phyloP scores from a whole-genome alignment of 2,329 filamentous ascomycete species.

The Cercospora zeina region DNA sequence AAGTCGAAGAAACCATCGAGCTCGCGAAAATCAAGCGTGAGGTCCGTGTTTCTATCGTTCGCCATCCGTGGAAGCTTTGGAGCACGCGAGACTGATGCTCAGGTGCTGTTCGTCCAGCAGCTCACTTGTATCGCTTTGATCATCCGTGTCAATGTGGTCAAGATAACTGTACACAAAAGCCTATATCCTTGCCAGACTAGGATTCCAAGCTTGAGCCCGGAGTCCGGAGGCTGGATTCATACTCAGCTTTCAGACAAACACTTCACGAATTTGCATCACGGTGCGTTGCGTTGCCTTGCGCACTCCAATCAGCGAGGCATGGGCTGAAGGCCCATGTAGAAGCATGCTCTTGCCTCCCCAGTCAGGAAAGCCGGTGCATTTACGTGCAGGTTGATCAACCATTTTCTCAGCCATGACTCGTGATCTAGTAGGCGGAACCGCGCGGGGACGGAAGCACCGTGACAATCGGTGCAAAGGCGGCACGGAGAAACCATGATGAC shows the following conservation, averaged over 20 bases:
- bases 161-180: not conserved
- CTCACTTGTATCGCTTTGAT: not conserved
- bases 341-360: not conserved
- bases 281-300: not conserved
- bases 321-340: not conserved
- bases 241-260: not conserved
- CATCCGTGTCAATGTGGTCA: not conserved
- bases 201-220: not conserved
- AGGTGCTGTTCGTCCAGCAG: not conserved
- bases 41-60: not conserved
- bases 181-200: not conserved
- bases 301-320: not conserved
- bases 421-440: not conserved
- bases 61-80: not conserved
- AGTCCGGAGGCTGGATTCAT: slow-evolving; percentile 4
- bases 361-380: not conserved
- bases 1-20: slow-evolving; percentile 34
- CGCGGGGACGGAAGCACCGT: not conserved
- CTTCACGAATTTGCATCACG: not conserved
- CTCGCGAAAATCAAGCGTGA: slow-evolving; percentile 2
- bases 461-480: not conserved
- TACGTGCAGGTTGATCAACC: not conserved
- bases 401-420: not conserved
- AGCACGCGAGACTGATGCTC: not conserved
- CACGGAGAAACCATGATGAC: not conserved